Evolutionary conservation across 2,329 filamentous ascomycete species (phyloP), one percentile per base, ranked within the genome.

Genomic region (Aspergillus proliferans): DNA sequence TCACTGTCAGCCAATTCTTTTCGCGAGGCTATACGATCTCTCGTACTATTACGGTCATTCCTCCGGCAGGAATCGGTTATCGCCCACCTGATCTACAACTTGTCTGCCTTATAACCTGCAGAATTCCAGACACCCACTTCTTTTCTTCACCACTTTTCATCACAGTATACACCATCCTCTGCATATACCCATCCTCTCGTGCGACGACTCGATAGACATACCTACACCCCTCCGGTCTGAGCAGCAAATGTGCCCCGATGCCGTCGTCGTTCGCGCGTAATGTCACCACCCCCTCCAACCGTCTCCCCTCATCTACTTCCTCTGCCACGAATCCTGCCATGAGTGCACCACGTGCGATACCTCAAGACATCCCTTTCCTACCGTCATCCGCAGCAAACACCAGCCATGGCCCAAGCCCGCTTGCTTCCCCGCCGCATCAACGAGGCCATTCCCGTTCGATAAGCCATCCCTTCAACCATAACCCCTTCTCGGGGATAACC

Each of bases 401-500:
- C 5, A 30, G 26, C 26, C 10, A 30, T 54, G 61, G 52, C 40
- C 53, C 50, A 14, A 51, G 48, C 18, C 51, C 54, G 9, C 52
- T 55, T 10, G 50, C 47, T 24, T 50, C 53, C 15, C 53, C 56
- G n/a, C 51, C 57, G n/a, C 48, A 50, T 43, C 60, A 56, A 19
- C 63, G 63, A 40, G 61, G 62, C 14, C 82, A 85, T 67, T 71
- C 72, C 24, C 82, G 87, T 47, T 91, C 88, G 48, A 81, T 86
- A 73, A 93, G 88, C 75, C 85, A 92, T 61, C 87, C 88, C 9
- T 86, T 92, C 55, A 85, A 87, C 18, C 24, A 28, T 6, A 84
- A 82, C 15, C 70, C 90, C 28, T 88, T 91, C 47, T 40, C 38
- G 15, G 38, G 38, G 4, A 18, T 38, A 10, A 8, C n/a, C 38